Percentiles rank a stretch among this genome's conserved stretches.
phyloP scores from a whole-genome alignment of 2,329 filamentous ascomycete species.

The Fusarium caatingaense region DNA sequence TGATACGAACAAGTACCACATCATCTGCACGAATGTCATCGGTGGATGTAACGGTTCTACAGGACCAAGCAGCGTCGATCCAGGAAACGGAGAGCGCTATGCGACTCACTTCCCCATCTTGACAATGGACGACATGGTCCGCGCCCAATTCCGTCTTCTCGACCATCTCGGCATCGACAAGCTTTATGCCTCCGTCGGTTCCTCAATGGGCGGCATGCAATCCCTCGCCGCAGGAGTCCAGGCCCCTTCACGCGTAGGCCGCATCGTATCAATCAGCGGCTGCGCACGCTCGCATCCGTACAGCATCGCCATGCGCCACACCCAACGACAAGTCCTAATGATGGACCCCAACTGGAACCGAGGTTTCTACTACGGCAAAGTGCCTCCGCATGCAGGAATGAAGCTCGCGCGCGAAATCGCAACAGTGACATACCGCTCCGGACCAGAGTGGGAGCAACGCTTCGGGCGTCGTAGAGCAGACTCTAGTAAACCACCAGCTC shows the following conservation, averaged over 20 bases:
- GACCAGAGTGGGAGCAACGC: constrained; percentile 96
- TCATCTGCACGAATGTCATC: constrained; percentile 97
- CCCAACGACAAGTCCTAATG: constrained; percentile 97
- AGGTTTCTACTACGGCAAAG: constrained; percentile 88
- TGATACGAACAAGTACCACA: constrained; percentile 90
- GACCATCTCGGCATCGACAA: constrained; percentile 80
- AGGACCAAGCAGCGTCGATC: constrained; percentile 88
- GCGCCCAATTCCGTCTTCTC: constrained; percentile 90
- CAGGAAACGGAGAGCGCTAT: constrained; percentile 87
- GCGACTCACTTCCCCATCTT: constrained; percentile 95
- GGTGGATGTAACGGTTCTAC: constrained; percentile 97
- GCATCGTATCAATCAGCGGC: constrained; percentile 89
- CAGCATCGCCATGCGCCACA: constrained; percentile 98
- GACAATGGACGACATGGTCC: constrained; percentile 97
- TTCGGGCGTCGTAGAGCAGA: constrained; percentile 92
- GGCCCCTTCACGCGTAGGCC: constrained; percentile 83
- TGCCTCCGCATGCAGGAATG: constrained; percentile 96
- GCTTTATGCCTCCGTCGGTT: constrained; percentile 91
- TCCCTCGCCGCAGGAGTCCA: constrained; percentile 87
- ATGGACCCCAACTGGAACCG: constrained; percentile 98
- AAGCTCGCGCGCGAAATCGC: constrained; percentile 97
- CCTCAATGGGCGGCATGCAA: constrained; percentile 99
- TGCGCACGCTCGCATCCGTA: constrained; percentile 96
- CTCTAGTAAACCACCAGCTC: constrained; percentile 82
- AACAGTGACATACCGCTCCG: constrained; percentile 95